A percentile compares a stretch with the other conserved stretches of the same genome.
These are phyloP conservation scores for Pelargonium cotyledonis DNA, from an alignment of 441 rosid genomes.

Conservation along the genomic window DNA sequence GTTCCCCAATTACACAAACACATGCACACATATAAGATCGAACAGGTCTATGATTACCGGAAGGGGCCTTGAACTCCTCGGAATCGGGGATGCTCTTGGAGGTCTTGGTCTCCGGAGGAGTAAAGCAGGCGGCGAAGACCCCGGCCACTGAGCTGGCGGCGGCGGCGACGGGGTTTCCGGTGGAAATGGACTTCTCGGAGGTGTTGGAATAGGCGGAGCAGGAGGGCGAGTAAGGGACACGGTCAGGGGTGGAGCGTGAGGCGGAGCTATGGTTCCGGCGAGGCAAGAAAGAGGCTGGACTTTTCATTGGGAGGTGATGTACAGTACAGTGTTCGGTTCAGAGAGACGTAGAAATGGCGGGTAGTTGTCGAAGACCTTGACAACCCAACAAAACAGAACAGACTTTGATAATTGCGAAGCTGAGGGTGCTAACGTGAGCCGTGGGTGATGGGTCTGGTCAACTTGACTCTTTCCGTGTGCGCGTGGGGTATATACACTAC, in stretches of 20 bases:
- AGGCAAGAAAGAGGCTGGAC: neutral
- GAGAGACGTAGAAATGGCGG: no score
- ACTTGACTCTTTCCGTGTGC: no score
- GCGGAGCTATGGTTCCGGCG: constrained; percentile 36
- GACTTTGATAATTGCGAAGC: no score
- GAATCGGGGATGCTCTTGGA: constrained; percentile 28
- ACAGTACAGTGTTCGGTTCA: no score
- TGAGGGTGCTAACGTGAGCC: no score
- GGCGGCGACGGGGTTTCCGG: constrained; percentile 24
- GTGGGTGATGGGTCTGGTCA: no score
- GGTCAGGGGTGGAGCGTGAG: constrained; percentile 30
- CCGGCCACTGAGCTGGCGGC: constrained; percentile 48
- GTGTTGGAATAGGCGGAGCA: constrained; percentile 36
- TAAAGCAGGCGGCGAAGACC: constrained; percentile 53
- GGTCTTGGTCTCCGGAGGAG: constrained; percentile 43
- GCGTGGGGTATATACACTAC: no score
- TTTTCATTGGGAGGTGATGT: neutral
- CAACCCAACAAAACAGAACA: no score
- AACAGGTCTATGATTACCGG: neutral
- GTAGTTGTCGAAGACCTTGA: no score
- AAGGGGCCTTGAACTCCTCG: constrained; percentile 28
- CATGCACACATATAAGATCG: neutral
- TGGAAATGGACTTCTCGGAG: constrained; percentile 28
- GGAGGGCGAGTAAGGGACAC: constrained; percentile 29
- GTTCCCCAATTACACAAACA: no score